Evolutionary conservation across 2,329 filamentous ascomycete genomes (phyloP).

Genomic region (Tolypocladium inflatum): DNA sequence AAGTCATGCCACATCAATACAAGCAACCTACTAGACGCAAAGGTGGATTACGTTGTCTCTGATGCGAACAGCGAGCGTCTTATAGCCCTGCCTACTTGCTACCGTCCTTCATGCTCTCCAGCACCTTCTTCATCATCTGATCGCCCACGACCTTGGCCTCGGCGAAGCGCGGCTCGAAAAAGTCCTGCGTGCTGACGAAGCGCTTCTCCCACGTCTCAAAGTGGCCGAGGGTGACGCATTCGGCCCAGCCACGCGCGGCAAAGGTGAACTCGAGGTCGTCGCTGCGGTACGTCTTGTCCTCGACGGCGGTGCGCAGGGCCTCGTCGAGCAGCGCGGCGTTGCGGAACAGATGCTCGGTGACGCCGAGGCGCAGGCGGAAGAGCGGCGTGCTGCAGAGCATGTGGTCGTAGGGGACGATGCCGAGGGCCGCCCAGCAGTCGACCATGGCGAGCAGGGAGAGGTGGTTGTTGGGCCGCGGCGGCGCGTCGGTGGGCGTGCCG

Average conservation of each 20-base stretch:
- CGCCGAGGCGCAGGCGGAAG: constrained; percentile 91
- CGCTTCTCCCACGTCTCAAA: constrained; percentile 90
- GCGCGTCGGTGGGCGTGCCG: constrained; percentile 53
- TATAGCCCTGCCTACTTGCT: background rate
- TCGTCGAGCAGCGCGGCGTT: constrained; percentile 73
- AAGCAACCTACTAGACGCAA: background rate
- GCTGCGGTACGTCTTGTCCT: constrained; percentile 85
- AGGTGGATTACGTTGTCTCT: background rate
- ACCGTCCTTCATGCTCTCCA: constrained; percentile 59
- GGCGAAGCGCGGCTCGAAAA: constrained; percentile 83
- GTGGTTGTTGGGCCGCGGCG: constrained; percentile 75
- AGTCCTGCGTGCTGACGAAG: constrained; percentile 81
- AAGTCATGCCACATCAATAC: background rate
- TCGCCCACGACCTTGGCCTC: constrained; percentile 85
- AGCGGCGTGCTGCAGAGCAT: constrained; percentile 99
- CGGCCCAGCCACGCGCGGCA: constrained; percentile 90
- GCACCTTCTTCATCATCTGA: constrained; percentile 92
- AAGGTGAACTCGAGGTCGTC: constrained; percentile 98
- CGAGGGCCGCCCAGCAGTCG: constrained; percentile 92
- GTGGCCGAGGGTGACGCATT: constrained; percentile 82
- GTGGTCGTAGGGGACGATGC: constrained; percentile 94
- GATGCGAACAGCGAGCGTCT: background rate
- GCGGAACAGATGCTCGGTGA: constrained; percentile 93
- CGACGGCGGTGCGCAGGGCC: constrained; percentile 73
- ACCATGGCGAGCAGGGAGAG: constrained; percentile 91